Conservation (phyloP, 2,329 filamentous ascomycete genomes). For the Fusarium luffae region DNA sequence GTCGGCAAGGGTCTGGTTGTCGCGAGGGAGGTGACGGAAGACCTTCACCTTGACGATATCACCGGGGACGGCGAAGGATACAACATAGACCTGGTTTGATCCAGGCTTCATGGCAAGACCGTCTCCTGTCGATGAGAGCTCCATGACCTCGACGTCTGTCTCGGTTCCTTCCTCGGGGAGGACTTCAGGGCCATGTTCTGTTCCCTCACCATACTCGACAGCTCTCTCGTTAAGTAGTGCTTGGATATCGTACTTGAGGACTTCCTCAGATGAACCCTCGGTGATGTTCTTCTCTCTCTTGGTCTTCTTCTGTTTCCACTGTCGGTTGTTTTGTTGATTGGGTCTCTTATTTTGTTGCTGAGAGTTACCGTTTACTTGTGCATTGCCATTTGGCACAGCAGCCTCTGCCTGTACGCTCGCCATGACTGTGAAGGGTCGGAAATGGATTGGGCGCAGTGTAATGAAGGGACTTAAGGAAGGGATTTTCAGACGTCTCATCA, state of each 20-base stretch:
- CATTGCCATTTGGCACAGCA: constrained; percentile 28
- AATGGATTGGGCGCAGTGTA: constrained; percentile 28
- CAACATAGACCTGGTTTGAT: constrained; percentile 77
- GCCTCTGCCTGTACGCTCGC: constrained; percentile 33
- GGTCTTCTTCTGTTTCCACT: constrained; percentile 60
- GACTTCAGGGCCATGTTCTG: constrained; percentile 47
- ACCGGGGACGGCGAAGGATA: constrained; percentile 89
- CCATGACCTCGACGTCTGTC: constrained; percentile 82
- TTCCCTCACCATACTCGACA: constrained; percentile 41
- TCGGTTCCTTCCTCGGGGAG: constrained; percentile 77
- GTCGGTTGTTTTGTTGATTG: constrained; percentile 35
- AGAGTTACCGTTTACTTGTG: constrained; percentile 21
- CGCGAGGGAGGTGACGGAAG: constrained; percentile 73
- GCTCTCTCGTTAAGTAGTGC: constrained; percentile 61
- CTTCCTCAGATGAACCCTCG: constrained; percentile 73
- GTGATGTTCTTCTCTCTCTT: constrained; percentile 70
- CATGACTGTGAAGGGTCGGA: constrained; percentile 42
- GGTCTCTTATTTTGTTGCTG: constrained; percentile 43
- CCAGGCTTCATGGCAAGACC: constrained; percentile 80
- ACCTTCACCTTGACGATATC: constrained; percentile 84
- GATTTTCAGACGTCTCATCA: constrained; percentile 41
- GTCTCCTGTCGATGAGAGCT: constrained; percentile 91
- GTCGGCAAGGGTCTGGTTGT: constrained; percentile 81
- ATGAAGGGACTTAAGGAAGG: constrained; percentile 16
- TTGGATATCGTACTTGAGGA: constrained; percentile 72